Conservation (phyloP, 164 flowering plant genomes). For the Kingdonia uniflora region DNA sequence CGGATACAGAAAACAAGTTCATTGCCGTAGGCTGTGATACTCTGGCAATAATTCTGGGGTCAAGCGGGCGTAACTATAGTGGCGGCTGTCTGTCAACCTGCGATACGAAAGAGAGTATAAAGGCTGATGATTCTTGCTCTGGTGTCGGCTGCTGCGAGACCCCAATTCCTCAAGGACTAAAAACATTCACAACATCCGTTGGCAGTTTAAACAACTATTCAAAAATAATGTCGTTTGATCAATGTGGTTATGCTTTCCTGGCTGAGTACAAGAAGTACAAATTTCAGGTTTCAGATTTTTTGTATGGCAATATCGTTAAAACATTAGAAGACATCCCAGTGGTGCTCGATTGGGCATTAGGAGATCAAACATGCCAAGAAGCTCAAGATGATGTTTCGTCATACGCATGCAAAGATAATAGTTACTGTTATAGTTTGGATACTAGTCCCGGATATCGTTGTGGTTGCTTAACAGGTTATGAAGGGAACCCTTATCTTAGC, state of each 20-base stretch:
- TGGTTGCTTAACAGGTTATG: constrained; percentile 18
- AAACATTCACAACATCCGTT: not conserved
- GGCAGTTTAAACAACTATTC: constrained; percentile 9
- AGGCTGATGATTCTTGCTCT: constrained; percentile 6
- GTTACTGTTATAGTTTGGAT: constrained; percentile 17
- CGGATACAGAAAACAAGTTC: constrained; percentile 9
- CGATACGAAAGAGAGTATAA: not conserved
- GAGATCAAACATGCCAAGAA: constrained; percentile 10
- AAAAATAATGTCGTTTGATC: not conserved
- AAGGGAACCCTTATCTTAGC: constrained; percentile 30
- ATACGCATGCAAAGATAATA: constrained; percentile 17
- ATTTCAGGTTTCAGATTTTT: constrained; percentile 7
- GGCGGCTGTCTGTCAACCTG: constrained; percentile 10
- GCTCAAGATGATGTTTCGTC: constrained; percentile 4
- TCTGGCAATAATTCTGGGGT: not conserved
- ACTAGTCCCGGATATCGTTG: constrained; percentile 20
- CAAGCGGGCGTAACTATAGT: not conserved
- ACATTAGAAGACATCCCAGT: constrained; percentile 7
- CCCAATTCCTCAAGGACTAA: constrained; percentile 13
- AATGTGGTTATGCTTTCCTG: constrained; percentile 20
- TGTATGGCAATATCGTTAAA: not conserved
- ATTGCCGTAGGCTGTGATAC: constrained; percentile 12
- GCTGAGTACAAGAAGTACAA: constrained; percentile 17
- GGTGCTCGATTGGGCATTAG: constrained; percentile 30
- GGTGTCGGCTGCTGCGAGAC: constrained; percentile 15